A percentile compares a stretch with the other conserved stretches of the same genome.
Conservation (phyloP, 768 basidiomycete genomes). For the Suillus bovinus region DNA sequence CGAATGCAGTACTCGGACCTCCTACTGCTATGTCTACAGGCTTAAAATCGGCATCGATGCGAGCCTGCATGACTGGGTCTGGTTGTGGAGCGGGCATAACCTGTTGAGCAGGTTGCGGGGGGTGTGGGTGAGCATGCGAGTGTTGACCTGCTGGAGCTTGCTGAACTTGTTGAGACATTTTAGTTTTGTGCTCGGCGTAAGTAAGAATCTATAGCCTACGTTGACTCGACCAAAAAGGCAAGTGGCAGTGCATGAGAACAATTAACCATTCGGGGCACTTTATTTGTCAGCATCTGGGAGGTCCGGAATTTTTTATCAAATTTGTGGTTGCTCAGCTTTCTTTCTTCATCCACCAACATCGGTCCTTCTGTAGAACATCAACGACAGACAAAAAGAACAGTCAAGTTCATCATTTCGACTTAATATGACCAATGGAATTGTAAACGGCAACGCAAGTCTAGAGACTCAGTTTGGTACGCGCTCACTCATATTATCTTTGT, state of each 20-base stretch:
- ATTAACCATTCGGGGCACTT: background rate
- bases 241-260: constrained; percentile 17
- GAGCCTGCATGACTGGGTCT: constrained; percentile 72
- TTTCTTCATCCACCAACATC: constrained; percentile 32
- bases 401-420: constrained; percentile 34
- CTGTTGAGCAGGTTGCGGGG: constrained; percentile 37
- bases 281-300: constrained; percentile 30
- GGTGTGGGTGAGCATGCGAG: constrained; percentile 43
- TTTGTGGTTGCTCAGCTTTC: constrained; percentile 18
- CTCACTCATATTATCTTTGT: background rate
- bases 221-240: background rate
- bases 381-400: constrained; percentile 27
- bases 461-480: constrained; percentile 74
- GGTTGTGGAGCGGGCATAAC: constrained; percentile 47
- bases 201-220: background rate
- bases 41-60: constrained; percentile 72
- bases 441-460: constrained; percentile 73
- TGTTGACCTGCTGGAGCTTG: constrained; percentile 52
- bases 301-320: constrained; percentile 25
- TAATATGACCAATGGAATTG: constrained; percentile 92
- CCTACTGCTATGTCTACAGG: constrained; percentile 57
- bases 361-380: constrained; percentile 32
- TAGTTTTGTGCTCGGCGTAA: background rate
- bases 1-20: constrained; percentile 51
- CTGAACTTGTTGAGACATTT: constrained; percentile 67